Evolutionary conservation across 345 rosid species (phyloP).

Genomic region (Eucalyptus cladocalyx): DNA sequence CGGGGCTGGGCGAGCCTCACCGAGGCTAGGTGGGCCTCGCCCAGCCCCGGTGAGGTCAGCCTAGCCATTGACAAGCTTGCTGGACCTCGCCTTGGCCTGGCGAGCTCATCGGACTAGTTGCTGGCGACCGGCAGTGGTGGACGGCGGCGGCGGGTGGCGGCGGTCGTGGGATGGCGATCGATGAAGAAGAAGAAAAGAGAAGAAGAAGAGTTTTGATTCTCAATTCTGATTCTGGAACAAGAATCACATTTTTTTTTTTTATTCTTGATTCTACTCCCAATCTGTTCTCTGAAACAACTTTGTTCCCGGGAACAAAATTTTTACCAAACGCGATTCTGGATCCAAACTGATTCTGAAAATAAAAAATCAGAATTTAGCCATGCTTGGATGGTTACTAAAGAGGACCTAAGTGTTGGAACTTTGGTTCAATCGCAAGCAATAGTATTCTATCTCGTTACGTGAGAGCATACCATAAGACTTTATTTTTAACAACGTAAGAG

Average conservation of each 20-base stretch:
- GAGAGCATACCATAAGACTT: too few species aligned
- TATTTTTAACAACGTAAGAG: too few species aligned
- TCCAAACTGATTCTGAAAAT: accelerated
- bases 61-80: accelerated
- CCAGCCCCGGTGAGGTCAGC: accelerated
- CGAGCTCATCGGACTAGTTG: accelerated
- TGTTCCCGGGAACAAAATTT: accelerated
- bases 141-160: too few species aligned
- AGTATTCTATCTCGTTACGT: too few species aligned
- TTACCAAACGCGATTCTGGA: accelerated
- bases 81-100: accelerated
- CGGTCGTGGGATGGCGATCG: accelerated
- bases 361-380: accelerated
- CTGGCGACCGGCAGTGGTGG: accelerated
- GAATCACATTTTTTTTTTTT: too few species aligned
- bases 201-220: too few species aligned
- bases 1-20: accelerated
- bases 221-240: accelerated
- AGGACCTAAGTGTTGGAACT: too few species aligned
- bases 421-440: too few species aligned
- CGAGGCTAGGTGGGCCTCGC: accelerated
- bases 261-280: too few species aligned
- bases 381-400: too few species aligned
- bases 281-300: too few species aligned
- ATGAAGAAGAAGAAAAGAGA: too few species aligned